A percentile compares a stretch with the other conserved stretches of the same genome.
Evolutionary conservation across 1,139 yeast species (phyloP).

Genomic region (Meyerozyma guilliermondii): DNA sequence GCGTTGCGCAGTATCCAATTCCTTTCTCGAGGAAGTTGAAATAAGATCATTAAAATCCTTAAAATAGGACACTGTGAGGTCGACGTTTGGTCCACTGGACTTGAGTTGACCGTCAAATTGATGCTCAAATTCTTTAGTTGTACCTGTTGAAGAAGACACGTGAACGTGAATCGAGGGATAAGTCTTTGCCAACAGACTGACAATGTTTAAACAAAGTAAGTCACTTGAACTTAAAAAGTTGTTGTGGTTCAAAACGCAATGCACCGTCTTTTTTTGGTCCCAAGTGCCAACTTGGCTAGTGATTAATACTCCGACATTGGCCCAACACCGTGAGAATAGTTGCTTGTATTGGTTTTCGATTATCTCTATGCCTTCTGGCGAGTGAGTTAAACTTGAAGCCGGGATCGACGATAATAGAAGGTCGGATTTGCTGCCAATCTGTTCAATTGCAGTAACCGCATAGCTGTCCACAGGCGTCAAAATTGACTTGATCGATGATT

Average conservation of each 20-base stretch:
- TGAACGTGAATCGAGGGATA: constrained; percentile 5
- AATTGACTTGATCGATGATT: constrained; percentile 48
- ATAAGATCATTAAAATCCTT: constrained; percentile 6
- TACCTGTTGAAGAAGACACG: constrained; percentile 7
- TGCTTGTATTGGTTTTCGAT: constrained; percentile 20
- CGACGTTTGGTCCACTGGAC: constrained; percentile 4
- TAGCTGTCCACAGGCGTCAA: constrained; percentile 37
- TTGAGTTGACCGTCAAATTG: constrained; percentile 7
- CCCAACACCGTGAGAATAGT: constrained; percentile 20
- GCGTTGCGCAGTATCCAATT: background rate
- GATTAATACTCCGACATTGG: constrained; percentile 30
- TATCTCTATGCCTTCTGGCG: constrained; percentile 16
- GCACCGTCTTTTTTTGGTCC: constrained; percentile 13
- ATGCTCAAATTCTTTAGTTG: constrained; percentile 9
- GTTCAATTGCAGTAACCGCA: constrained; percentile 26
- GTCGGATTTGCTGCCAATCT: constrained; percentile 20
- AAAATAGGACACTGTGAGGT: constrained; percentile 5
- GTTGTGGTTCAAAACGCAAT: constrained; percentile 26
- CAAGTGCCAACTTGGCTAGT: constrained; percentile 12
- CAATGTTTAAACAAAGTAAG: constrained; percentile 24
- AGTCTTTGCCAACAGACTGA: constrained; percentile 14
- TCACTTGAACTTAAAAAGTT: constrained; percentile 32
- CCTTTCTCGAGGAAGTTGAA: background rate
- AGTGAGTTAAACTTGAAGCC: constrained; percentile 18
- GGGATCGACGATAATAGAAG: constrained; percentile 19